phyloP scores from a whole-genome alignment of 2,329 filamentous ascomycete genomes.

The Penicillium verrucosum region DNA sequence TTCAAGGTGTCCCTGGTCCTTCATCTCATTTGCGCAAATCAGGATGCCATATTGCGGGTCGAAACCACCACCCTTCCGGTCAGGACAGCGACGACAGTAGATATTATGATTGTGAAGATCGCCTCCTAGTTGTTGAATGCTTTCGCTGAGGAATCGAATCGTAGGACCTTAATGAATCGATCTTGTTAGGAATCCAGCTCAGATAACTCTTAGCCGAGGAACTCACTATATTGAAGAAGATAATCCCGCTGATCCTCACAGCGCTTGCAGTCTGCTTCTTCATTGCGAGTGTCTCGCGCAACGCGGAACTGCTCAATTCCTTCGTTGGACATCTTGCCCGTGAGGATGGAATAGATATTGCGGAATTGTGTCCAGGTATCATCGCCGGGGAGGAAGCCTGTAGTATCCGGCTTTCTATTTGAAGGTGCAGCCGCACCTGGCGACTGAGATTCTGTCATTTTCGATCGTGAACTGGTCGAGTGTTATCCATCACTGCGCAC shows the following conservation, averaged over 20 bases:
- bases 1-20: constrained; percentile 76
- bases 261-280: constrained; percentile 71
- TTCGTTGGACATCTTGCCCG: constrained; percentile 66
- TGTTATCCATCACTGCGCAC: not conserved
- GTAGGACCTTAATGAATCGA: constrained; percentile 57
- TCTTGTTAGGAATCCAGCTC: constrained; percentile 4
- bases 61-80: constrained; percentile 76
- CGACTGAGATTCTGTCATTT: constrained; percentile 33
- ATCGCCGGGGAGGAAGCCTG: constrained; percentile 40
- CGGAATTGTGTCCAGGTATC: constrained; percentile 60
- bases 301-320: constrained; percentile 74
- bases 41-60: constrained; percentile 81
- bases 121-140: constrained; percentile 75
- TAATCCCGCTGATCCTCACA: constrained; percentile 83
- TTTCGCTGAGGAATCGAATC: constrained; percentile 80
- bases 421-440: constrained; percentile 20
- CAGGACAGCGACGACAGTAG: constrained; percentile 73
- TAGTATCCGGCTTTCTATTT: constrained; percentile 25
- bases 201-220: not conserved
- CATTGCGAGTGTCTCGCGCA: constrained; percentile 70
- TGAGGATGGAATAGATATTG: constrained; percentile 81
- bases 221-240: constrained; percentile 69
- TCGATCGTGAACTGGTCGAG: constrained; percentile 6
- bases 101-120: constrained; percentile 71
- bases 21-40: constrained; percentile 88